A percentile compares a stretch with the other conserved stretches of the same genome.
Conservation (phyloP, 2,329 filamentous ascomycete genomes). For the Aspergillus piperis region DNA sequence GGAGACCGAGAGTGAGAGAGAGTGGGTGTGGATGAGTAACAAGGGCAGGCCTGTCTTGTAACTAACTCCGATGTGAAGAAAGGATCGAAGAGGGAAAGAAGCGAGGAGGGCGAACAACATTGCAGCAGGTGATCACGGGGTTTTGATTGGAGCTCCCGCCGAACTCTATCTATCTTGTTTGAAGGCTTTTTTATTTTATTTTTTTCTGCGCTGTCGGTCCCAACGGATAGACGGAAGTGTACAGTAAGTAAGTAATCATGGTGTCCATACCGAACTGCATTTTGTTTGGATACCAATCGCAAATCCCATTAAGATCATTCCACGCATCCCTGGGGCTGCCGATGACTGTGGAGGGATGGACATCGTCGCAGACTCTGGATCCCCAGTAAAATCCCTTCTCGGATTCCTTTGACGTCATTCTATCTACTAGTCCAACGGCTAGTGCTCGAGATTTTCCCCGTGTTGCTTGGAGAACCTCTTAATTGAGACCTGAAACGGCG, state of each 20-base stretch:
- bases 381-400: neutral
- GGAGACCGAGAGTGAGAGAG: too few species aligned
- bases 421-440: slow-evolving; percentile 3
- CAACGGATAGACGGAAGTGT: neutral
- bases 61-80: slow-evolving; percentile 3
- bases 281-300: neutral
- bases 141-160: slow-evolving; percentile 7
- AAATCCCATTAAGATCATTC: neutral
- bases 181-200: neutral
- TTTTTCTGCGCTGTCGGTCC: neutral
- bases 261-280: neutral
- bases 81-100: slow-evolving; percentile 11
- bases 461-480: neutral
- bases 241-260: neutral
- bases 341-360: neutral
- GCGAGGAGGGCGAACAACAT: slow-evolving; percentile 18
- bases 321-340: neutral
- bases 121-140: slow-evolving; percentile 15
- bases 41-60: neutral
- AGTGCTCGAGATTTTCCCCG: neutral
- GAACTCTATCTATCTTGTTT: slow-evolving; percentile 6
- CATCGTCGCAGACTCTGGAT: neutral
- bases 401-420: slow-evolving; percentile 19
- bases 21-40: neutral
- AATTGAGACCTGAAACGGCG: slow-evolving; percentile 5